Conservation (phyloP, 148 eudicot genomes). For the Camellia granthamiana region DNA sequence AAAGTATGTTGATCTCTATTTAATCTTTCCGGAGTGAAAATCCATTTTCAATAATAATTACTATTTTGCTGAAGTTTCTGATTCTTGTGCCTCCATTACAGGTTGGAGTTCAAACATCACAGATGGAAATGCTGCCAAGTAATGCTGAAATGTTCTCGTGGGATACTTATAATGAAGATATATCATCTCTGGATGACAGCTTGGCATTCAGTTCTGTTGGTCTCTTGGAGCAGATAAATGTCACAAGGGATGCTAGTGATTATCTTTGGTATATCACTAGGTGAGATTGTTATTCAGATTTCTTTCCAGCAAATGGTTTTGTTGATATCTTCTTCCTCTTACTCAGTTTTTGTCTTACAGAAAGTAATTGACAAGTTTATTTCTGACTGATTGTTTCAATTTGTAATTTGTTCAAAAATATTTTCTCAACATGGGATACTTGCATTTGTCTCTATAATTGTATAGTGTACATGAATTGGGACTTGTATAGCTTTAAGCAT, state of each 20-base stretch:
- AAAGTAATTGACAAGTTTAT: too few species aligned
- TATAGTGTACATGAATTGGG: background rate
- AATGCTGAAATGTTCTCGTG: conserved; percentile 50
- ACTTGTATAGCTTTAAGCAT: background rate
- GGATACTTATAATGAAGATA: conserved; percentile 83
- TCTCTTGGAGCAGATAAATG: conserved; percentile 86
- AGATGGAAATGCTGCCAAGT: conserved; percentile 69
- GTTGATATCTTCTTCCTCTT: too few species aligned
- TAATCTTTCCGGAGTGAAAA: background rate
- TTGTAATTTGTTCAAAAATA: too few species aligned
- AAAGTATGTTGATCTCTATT: conserved; percentile 43
- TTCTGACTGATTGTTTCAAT: too few species aligned
- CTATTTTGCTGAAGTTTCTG: too few species aligned
- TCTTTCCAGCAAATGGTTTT: background rate
- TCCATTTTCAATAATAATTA: background rate
- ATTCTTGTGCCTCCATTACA: conserved; percentile 20
- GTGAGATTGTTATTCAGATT: conserved; percentile 30
- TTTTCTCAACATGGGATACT: too few species aligned
- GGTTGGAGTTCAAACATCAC: conserved; percentile 90
- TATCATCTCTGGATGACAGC: conserved; percentile 48
- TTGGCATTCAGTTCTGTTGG: conserved; percentile 61
- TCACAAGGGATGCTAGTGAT: conserved; percentile 83
- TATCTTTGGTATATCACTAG: conserved; percentile 95
- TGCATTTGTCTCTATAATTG: too few species aligned
- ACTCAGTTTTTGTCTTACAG: too few species aligned